Evolutionary conservation across 2,329 filamentous ascomycete genomes (phyloP).

Genomic region (Rutstroemia sp.): DNA sequence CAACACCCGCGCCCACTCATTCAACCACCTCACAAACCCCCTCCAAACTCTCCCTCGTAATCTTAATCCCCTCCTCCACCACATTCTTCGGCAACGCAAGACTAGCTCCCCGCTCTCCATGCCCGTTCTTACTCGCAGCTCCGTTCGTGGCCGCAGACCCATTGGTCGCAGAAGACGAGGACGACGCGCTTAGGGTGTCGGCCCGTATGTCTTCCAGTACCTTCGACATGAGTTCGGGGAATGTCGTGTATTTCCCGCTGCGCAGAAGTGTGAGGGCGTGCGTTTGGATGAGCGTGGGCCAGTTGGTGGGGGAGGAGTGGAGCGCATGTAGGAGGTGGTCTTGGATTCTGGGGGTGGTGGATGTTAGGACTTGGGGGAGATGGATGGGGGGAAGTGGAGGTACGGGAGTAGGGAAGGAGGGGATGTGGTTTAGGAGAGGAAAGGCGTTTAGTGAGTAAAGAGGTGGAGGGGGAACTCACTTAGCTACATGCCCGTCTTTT

Average conservation of each 20-base stretch:
- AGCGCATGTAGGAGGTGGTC: constrained; percentile 56
- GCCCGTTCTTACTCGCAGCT: constrained; percentile 9
- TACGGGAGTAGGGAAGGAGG: neutral
- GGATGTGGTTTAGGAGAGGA: neutral
- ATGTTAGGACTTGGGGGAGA: constrained; percentile 2
- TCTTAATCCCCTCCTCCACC: constrained; percentile 54
- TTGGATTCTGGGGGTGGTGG: constrained; percentile 46
- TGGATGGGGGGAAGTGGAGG: constrained; percentile 1
- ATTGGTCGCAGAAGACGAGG: neutral
- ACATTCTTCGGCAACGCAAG: constrained; percentile 52
- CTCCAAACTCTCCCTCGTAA: constrained; percentile 52
- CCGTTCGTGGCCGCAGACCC: constrained; percentile 17
- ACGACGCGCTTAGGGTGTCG: constrained; percentile 16
- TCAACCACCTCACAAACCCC: constrained; percentile 28
- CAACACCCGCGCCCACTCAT: constrained; percentile 1
- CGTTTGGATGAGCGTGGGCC: constrained; percentile 52
- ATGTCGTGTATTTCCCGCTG: constrained; percentile 50
- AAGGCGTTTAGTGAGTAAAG: constrained; percentile 1
- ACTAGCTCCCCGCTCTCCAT: constrained; percentile 24
- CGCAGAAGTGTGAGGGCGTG: constrained; percentile 55
- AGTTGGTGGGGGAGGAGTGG: constrained; percentile 51
- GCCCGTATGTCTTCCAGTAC: constrained; percentile 51
- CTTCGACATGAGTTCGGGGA: constrained; percentile 52
- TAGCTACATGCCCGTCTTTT: constrained; percentile 50
- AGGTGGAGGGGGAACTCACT: constrained; percentile 35